Conservation (phyloP, 345 rosid genomes). For the Gossypium sturtianum region DNA sequence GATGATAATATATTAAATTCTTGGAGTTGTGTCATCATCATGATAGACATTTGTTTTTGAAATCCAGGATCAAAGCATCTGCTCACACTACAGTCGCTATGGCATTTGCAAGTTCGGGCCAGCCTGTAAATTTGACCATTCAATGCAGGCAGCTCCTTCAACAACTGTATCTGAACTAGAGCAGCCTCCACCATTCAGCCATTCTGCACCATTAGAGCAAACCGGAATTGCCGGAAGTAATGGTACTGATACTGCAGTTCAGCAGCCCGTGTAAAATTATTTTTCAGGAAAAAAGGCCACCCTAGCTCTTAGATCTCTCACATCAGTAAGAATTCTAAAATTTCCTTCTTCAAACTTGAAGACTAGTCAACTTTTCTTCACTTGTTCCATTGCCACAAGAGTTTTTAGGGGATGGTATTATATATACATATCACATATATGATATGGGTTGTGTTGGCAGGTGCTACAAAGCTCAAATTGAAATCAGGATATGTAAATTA, state of each 20-base stretch:
- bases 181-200: slow-evolving; percentile 16
- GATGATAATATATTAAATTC: background rate
- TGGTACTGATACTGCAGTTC: slow-evolving; percentile 22
- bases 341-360: slow-evolving; percentile 9
- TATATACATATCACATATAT: slow-evolving; percentile 8
- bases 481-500: background rate
- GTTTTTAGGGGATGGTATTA: slow-evolving; percentile 27
- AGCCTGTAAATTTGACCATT: slow-evolving; percentile 78
- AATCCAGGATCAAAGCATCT: slow-evolving; percentile 65
- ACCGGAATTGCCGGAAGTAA: slow-evolving; percentile 19
- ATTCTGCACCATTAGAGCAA: slow-evolving; percentile 24
- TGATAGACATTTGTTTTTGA: background rate
- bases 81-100: slow-evolving; percentile 79
- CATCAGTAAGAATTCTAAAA: slow-evolving; percentile 11
- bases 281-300: slow-evolving; percentile 8
- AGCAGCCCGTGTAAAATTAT: slow-evolving; percentile 32
- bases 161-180: slow-evolving; percentile 22
- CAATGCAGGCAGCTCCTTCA: slow-evolving; percentile 31
- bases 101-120: slow-evolving; percentile 97
- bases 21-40: background rate
- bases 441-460: slow-evolving; percentile 8
- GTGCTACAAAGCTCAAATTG: background rate
- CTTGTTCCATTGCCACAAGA: slow-evolving; percentile 26
- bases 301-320: slow-evolving; percentile 22
- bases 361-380: slow-evolving; percentile 7